Evolutionary conservation across 2,329 filamentous ascomycete genomes (phyloP).

Genomic region (Cladosporium colombiae): DNA sequence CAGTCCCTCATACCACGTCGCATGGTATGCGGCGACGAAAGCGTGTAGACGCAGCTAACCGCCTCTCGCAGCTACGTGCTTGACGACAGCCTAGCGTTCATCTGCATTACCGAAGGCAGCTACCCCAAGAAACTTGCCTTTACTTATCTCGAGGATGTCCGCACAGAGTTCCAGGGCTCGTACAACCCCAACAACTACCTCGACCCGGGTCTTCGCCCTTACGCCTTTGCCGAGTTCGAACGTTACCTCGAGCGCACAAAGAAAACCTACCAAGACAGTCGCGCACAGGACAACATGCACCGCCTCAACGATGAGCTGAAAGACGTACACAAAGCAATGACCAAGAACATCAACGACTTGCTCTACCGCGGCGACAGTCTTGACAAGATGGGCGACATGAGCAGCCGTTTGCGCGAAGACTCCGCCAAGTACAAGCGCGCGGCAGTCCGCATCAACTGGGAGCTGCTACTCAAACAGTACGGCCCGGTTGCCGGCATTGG

Average conservation of each 20-base stretch:
- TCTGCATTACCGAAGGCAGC: slow-evolving; percentile 88
- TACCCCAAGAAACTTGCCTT: slow-evolving; percentile 98
- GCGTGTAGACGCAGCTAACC: slow-evolving; percentile 23
- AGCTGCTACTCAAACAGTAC: slow-evolving; percentile 92
- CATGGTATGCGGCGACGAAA: background rate
- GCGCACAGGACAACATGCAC: slow-evolving; percentile 88
- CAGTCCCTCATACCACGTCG: background rate
- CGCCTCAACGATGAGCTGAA: slow-evolving; percentile 95
- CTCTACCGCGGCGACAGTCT: slow-evolving; percentile 91
- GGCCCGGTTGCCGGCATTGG: slow-evolving; percentile 82
- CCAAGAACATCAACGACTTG: slow-evolving; percentile 98
- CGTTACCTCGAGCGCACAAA: slow-evolving; percentile 93
- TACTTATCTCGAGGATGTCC: slow-evolving; percentile 92
- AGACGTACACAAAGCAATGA: slow-evolving; percentile 99
- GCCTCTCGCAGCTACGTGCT: slow-evolving; percentile 71
- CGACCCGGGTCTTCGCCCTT: slow-evolving; percentile 75
- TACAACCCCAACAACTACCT: slow-evolving; percentile 75
- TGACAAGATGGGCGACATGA: slow-evolving; percentile 96
- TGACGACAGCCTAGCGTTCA: slow-evolving; percentile 78
- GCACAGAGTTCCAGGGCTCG: slow-evolving; percentile 84
- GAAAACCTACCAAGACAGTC: slow-evolving; percentile 88
- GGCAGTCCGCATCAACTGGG: slow-evolving; percentile 96
- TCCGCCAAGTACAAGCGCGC: slow-evolving; percentile 92
- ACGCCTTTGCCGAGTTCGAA: slow-evolving; percentile 97
- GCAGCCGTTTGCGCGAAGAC: slow-evolving; percentile 81